phyloP scores from a whole-genome alignment of 371 early-diverging fungal genomes.

The Circinella umbellata region DNA sequence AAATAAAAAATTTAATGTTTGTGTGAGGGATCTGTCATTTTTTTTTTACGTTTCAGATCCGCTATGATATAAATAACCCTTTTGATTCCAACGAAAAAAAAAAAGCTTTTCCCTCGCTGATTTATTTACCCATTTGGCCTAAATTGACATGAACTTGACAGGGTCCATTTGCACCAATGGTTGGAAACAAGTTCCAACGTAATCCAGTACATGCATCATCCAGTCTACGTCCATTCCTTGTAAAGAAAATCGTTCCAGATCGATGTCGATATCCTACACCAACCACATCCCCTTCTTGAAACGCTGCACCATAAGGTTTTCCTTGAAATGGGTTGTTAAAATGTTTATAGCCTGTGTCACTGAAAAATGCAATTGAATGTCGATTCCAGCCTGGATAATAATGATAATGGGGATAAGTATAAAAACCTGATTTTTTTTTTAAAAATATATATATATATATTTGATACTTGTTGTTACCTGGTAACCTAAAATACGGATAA shows the following conservation, averaged over 20 bases:
- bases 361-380: slow-evolving; percentile 75
- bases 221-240: slow-evolving; percentile 71
- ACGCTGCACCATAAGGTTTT: slow-evolving; percentile 62
- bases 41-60: not conserved
- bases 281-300: slow-evolving; percentile 74
- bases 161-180: slow-evolving; percentile 70
- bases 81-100: no score
- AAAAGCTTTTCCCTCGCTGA: not conserved
- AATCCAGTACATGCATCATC: slow-evolving; percentile 64
- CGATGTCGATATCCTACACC: slow-evolving; percentile 82
- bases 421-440: slow-evolving; percentile 40
- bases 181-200: slow-evolving; percentile 64
- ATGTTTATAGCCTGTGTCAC: slow-evolving; percentile 66
- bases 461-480: slow-evolving; percentile 51
- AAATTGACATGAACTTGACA: slow-evolving; percentile 68
- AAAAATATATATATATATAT: slow-evolving; percentile 1
- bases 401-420: no score
- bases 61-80: no score
- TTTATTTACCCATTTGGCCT: slow-evolving; percentile 48
- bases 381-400: slow-evolving; percentile 51
- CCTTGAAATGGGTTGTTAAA: slow-evolving; percentile 70
- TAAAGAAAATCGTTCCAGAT: slow-evolving; percentile 78
- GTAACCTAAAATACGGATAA: slow-evolving; percentile 69
- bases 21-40: not conserved
- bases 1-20: not conserved